Evolutionary conservation across 1,139 yeast species (phyloP), one percentile per base, ranked within the genome.

Genomic region (Yamadazyma friedrichii): DNA sequence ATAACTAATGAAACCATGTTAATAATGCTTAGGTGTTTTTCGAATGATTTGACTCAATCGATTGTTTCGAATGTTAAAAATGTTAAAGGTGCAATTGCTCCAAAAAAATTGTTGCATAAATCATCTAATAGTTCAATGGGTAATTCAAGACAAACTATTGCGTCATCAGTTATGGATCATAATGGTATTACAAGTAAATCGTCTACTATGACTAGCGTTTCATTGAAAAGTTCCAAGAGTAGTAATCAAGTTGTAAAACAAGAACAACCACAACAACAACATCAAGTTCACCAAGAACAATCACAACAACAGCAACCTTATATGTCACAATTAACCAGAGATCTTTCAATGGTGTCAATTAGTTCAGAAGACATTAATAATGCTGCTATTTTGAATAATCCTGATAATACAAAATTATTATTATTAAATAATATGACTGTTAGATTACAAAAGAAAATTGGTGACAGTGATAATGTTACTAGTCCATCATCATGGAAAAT

Each of bases 401-500:
- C 65, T 10, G 55, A 55, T 13, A 52, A 49, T 32, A 39, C 43
- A 15, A 61, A 46, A 29, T 38, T 49, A 31, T 44, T 61, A 12
- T 49, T 60, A 20, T 55, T 65, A 42, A 59, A 59, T 40, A 53
- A 53, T 25, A 64, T 67, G 64, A 65, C 65, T 6, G 56, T 71
- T 20, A 60, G 76, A 42, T 57, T 72, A 28, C 77, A 71, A 46
- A 59, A 58, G 43, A 73, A 69, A 44, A 46, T 65, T 42, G 70
- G 64, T 31, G 53, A 63, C 1, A 60, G 62, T 40, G 60, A 58
- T 2, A 55, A 53, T 22, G 56, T 68, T 24, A 60, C 62, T 36
- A 58, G 55, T 39, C 67, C 71, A 15, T 67, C 75, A 2, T 65
- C 76, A 2, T 72, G 78, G 78, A 61, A 67, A 38, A 66, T 70